These are phyloP conservation scores for Imleria badia DNA, from an alignment of 768 basidiomycete genomes.

Conservation along the genomic window DNA sequence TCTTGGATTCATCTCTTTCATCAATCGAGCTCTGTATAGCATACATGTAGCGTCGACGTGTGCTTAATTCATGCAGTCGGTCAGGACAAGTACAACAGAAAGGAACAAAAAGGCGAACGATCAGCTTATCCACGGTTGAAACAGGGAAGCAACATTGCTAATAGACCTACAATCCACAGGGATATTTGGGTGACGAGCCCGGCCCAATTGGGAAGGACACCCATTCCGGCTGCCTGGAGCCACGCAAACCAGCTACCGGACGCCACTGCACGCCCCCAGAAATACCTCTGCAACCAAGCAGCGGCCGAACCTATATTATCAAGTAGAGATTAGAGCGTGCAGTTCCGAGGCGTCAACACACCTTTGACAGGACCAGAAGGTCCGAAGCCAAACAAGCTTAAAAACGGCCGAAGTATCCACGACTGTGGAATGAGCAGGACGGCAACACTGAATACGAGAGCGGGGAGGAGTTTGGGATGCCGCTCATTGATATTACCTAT, in stretches of 20 bases:
- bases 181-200: too few relatives aligned
- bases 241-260: slow-evolving; percentile 11
- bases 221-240: slow-evolving; percentile 15
- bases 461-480: slow-evolving; percentile 7
- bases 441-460: neutral
- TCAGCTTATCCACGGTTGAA: too few relatives aligned
- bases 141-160: too few relatives aligned
- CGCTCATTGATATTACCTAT: slow-evolving; percentile 17
- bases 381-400: slow-evolving; percentile 17
- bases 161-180: too few relatives aligned
- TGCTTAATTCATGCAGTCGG: too few relatives aligned
- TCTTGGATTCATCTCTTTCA: too few relatives aligned
- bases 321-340: neutral
- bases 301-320: slow-evolving; percentile 10
- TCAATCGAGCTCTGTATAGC: too few relatives aligned
- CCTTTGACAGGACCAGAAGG: slow-evolving; percentile 13
- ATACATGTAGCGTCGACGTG: too few relatives aligned
- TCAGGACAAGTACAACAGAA: too few relatives aligned
- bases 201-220: too few relatives aligned
- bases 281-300: slow-evolving; percentile 1
- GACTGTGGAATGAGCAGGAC: slow-evolving; percentile 10
- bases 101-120: too few relatives aligned
- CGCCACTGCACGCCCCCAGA: slow-evolving; percentile 8
- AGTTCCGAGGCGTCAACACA: neutral
- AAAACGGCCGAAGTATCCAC: slow-evolving; percentile 16